phyloP scores from a whole-genome alignment of 352 stramenopile species.

The Pythium periplocum region DNA sequence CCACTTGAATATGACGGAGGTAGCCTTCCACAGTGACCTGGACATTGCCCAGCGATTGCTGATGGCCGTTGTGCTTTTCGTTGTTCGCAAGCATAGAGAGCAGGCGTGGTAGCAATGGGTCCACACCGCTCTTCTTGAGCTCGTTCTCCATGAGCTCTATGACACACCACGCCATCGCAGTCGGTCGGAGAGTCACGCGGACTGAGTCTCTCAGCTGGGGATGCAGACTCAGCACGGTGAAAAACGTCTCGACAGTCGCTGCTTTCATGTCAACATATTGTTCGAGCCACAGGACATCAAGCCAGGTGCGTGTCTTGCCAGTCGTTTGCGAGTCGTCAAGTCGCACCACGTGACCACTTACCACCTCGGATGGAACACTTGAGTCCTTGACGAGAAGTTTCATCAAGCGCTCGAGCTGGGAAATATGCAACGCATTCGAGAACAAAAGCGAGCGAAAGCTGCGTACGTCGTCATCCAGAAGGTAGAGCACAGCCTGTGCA shows the following conservation, averaged over 20 bases:
- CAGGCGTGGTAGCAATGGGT: conserved; percentile 36
- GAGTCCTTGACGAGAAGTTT: conserved; percentile 27
- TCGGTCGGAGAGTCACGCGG: conserved; percentile 29
- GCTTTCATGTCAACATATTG: conserved; percentile 63
- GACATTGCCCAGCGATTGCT: conserved; percentile 12
- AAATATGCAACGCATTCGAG: conserved; percentile 51
- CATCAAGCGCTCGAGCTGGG: conserved; percentile 47
- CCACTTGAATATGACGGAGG: conserved; percentile 37
- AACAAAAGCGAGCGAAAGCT: conserved; percentile 71
- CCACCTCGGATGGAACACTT: not conserved
- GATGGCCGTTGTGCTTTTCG: not conserved
- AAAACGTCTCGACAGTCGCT: conserved; percentile 71
- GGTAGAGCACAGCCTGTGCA: conserved; percentile 58
- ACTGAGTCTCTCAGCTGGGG: conserved; percentile 8
- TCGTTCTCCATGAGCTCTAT: conserved; percentile 54
- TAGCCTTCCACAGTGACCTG: conserved; percentile 56
- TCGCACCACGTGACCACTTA: not conserved
- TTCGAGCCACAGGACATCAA: conserved; percentile 61
- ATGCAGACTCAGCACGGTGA: conserved; percentile 35
- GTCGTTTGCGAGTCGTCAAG: not conserved
- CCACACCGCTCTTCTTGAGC: conserved; percentile 22
- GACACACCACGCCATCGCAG: conserved; percentile 47
- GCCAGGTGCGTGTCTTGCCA: conserved; percentile 11
- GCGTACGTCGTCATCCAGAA: conserved; percentile 58
- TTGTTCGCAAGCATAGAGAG: conserved; percentile 11